Evolutionary conservation across 352 stramenopile genomes (phyloP), one percentile per base, ranked within the genome.

Genomic region (Albugo laibachii): DNA sequence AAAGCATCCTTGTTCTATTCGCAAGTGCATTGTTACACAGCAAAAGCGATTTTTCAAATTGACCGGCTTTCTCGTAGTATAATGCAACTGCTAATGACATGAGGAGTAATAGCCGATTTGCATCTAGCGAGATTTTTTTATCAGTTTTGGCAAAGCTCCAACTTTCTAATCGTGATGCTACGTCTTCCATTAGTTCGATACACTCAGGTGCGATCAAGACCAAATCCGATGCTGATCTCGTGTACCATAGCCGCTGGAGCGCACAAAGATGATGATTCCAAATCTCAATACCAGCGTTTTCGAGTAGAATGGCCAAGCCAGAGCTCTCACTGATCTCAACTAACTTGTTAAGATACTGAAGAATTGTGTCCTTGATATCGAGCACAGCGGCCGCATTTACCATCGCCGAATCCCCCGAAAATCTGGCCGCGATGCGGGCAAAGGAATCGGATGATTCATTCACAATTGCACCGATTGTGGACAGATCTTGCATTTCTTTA

Each of bases 231-330:
- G 46, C 24, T 11, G 53, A 42, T 71, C 57, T 18, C 60, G 13
- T 39, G 11, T 12, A 39, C 31, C 63, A 18, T 15, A 78, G 15
- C 45, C 72, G 57, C 2, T 70, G 53, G 47, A 94, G 83, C 11
- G 95, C 45, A 41, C 92, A 79, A 14, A 93, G 83, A 48, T 95
- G 84, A 41, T 86, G 88, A 54, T 95, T 95, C 80, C 80, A 94
- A n/a, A 94, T 44, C 50, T 83, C 88, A 13, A 83, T 71, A 13
- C 69, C 80, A 1, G 65, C 78, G 50, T 91, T 94, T 34, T 94
- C 70, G 11, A 94, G 47, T 2, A 87, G 45, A 39, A 79, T 80
- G 0, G 39, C 41, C 62, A 70, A 85, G 5, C 68, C 70, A 5
- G 83, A 65, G 10, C 49, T 62, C 0, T 61, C 58, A 12, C 67